A percentile compares a stretch with the other conserved stretches of the same genome.
phyloP scores from a whole-genome alignment of 2,329 filamentous ascomycete species.

The Colletotrichum euphorbiae region DNA sequence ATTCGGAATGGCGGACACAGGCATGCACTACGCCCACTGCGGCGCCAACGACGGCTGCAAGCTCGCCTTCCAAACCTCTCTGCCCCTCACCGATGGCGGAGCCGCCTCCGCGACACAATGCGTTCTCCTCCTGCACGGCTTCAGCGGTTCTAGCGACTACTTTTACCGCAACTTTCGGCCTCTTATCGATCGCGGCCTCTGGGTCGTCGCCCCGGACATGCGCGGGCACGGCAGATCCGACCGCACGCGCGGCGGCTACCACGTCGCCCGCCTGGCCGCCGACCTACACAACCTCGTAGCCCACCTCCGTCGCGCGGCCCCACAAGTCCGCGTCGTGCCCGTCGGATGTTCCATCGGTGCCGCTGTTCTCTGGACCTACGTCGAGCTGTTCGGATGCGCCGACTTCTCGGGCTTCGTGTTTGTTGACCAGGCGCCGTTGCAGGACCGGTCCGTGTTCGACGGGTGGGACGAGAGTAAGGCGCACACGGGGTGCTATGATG shows the following conservation, averaged over 20 bases:
- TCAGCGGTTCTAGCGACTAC: conserved; percentile 54
- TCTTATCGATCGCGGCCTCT: conserved; percentile 45
- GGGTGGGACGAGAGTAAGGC: conserved; percentile 48
- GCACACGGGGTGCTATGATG: conserved; percentile 53
- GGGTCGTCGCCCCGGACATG: conserved; percentile 55
- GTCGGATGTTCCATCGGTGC: conserved; percentile 56
- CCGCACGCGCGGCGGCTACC: conserved; percentile 50
- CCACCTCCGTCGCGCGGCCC: conserved; percentile 42
- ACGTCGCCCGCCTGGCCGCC: conserved; percentile 54
- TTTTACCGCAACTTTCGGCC: conserved; percentile 50
- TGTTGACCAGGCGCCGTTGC: conserved; percentile 55
- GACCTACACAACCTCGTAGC: conserved; percentile 50
- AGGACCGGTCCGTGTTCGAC: conserved; percentile 50
- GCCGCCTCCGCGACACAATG: conserved; percentile 38
- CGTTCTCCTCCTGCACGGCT: conserved; percentile 55
- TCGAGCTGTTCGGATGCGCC: conserved; percentile 51
- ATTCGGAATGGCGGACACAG: conserved; percentile 31
- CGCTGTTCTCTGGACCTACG: conserved; percentile 54
- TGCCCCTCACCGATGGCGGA: conserved; percentile 42
- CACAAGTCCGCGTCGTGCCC: conserved; percentile 44
- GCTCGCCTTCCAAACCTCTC: conserved; percentile 51
- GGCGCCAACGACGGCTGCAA: conserved; percentile 50
- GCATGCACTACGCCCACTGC: conserved; percentile 46
- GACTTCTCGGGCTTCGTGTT: conserved; percentile 51
- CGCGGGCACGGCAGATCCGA: conserved; percentile 53